Conservation (phyloP, 805 yeast species). For the Candida dajiaensis region DNA sequence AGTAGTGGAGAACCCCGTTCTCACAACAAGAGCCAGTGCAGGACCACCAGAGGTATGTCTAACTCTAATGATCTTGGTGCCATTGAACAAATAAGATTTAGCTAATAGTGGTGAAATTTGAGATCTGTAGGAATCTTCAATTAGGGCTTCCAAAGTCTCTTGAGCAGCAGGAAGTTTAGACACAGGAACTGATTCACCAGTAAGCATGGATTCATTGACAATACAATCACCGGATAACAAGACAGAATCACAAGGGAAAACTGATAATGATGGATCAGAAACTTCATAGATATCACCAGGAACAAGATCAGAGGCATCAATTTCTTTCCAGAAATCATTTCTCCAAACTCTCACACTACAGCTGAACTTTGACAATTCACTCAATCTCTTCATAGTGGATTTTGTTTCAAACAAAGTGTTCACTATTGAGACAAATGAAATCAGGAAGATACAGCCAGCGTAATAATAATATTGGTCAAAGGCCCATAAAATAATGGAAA, state of each 20-base stretch:
- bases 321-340: conserved; percentile 87
- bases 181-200: conserved; percentile 98
- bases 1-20: conserved; percentile 93
- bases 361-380: conserved; percentile 65
- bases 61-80: conserved; percentile 83
- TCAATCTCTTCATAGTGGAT: conserved; percentile 62
- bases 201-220: conserved; percentile 95
- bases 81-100: conserved; percentile 74
- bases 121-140: conserved; percentile 48
- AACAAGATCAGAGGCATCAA: conserved; percentile 71
- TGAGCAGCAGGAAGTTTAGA: conserved; percentile 65
- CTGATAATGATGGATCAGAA: conserved; percentile 69
- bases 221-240: conserved; percentile 89
- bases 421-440: conserved; percentile 72
- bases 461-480: conserved; percentile 90
- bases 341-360: conserved; percentile 87
- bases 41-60: conserved; percentile 50
- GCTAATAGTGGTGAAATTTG: conserved; percentile 62
- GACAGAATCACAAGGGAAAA: conserved; percentile 86
- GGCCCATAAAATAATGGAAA: conserved; percentile 87
- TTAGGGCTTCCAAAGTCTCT: conserved; percentile 52
- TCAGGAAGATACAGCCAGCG: conserved; percentile 85
- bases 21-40: conserved; percentile 80
- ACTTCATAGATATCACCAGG: conserved; percentile 96
- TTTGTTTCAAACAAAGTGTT: conserved; percentile 86